Conservation (phyloP, 2,329 filamentous ascomycete species). For the Penicillium janthinellum region DNA sequence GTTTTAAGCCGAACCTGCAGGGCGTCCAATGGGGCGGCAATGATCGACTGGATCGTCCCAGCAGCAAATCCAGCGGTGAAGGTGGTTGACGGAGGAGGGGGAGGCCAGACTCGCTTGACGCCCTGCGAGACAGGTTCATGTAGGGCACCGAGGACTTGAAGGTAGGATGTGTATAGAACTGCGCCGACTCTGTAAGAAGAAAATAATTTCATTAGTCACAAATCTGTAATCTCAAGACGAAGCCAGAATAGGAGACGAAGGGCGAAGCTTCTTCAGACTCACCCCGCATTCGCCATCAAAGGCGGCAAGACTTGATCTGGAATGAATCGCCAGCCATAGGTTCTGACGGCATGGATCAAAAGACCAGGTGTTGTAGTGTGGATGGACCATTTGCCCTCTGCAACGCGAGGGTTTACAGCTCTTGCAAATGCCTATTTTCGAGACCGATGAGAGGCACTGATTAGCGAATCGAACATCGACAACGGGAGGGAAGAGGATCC, state of each 20-base stretch:
- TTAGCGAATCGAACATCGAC: constrained; percentile 11
- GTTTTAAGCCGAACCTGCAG: constrained; percentile 64
- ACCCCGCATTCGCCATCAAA: constrained; percentile 63
- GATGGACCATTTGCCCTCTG: constrained; percentile 57
- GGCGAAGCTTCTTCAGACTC: constrained; percentile 19
- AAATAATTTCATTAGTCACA: background rate
- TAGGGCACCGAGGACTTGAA: constrained; percentile 59
- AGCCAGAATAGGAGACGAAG: background rate
- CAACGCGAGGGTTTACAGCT: constrained; percentile 60
- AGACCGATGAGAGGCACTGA: constrained; percentile 8
- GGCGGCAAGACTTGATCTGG: constrained; percentile 66
- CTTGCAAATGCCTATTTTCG: constrained; percentile 59
- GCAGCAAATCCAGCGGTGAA: constrained; percentile 63
- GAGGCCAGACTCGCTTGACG: constrained; percentile 62
- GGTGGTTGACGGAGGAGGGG: constrained; percentile 55
- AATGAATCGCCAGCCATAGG: constrained; percentile 66
- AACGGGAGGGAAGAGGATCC: constrained; percentile 8
- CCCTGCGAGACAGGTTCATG: constrained; percentile 61
- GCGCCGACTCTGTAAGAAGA: constrained; percentile 54
- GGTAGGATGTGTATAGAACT: constrained; percentile 64
- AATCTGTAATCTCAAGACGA: background rate
- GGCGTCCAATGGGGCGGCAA: constrained; percentile 66
- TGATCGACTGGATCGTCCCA: constrained; percentile 61
- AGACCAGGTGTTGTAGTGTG: constrained; percentile 63
- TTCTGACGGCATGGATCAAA: constrained; percentile 60